Evolutionary conservation across 2,329 filamentous ascomycete species (phyloP), one percentile per base, ranked within the genome.

Genomic region (Bipolaris zeicola): DNA sequence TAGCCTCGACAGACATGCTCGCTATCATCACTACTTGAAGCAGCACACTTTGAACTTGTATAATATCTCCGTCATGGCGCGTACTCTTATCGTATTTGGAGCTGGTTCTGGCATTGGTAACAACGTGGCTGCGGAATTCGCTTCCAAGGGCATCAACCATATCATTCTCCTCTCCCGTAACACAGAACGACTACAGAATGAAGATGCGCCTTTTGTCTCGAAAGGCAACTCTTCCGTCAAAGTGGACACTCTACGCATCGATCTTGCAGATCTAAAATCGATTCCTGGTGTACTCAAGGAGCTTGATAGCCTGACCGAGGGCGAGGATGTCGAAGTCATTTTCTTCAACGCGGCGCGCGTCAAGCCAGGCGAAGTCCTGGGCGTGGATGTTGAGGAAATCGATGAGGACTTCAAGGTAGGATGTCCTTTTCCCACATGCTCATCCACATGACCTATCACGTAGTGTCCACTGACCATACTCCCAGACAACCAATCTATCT

Each of bases 291-390:
- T 76, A 0, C 71, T 85, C 4, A 64, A 73, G 6, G 69, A 81
- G 36, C 73, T 81, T 4, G 79, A 79, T n/a, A 26, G 45, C 0
- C 46, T 71, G 44, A 70, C 74, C 1, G 3, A 52, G 3, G 67
- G 70, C 2, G 72, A 72, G n/a, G 61, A 65, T 1, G 69, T 83
- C 1, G 79, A 83, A 44, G 79, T 79, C 20, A 73, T 85, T 3
- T 77, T 83, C 41, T 85, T 80, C 74, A 85, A 85, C 60, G 81
- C 82, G 0, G 83, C 82, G 3, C 69, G 80, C 0, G 79, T 85
- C 1, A 74, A 74, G 6, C 74, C 77, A 0, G 78, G 76, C 22
- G 69, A 74, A 3, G 71, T 81, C 0, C 66, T 84, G 6, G 72
- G 77, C 33, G 78, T 79, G 46, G 66, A 63, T 2, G 73, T 80